Evolutionary conservation across 2,329 filamentous ascomycete genomes (phyloP), one percentile per base, ranked within the genome.

Genomic region (Diaporthe helianthi): DNA sequence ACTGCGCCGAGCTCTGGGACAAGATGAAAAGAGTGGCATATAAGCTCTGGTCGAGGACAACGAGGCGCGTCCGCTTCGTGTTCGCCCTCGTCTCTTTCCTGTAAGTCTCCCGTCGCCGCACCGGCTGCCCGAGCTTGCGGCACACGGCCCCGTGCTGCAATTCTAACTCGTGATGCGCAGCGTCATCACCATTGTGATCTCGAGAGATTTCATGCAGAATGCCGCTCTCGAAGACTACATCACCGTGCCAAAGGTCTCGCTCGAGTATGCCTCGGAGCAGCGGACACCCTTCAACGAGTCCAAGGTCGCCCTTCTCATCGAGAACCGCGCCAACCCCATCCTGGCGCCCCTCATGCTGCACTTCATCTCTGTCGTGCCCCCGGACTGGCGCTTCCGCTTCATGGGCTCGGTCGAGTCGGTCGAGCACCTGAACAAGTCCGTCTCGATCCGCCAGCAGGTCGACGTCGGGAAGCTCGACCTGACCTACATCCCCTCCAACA

Each of bases 361-460:
- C 76, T 85, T 86, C 81, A 82, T 84, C 41, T 77, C 81, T 4
- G 83, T 86, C 26, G 82, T 86, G 1, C 85, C 85, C 2, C 82
- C 83, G 8, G 85, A 87, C 74, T 87, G 85, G 85, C 82, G 81
- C 53, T 86, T 87, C 75, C 74, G 84, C 71, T 86, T 87, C 74
- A 80, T 87, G 71, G 85, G 85, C 64, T 83, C 84, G 38, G 79
- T 81, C 41, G 77, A 81, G 72, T 69, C 70, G 1, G 70, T 71
- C 67, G 67, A 71, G 63, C 58, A 54, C 70, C 52, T 70, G 51
- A 70, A 70, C 58, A 68, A 70, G 58, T 81, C 82, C 68, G 81
- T 80, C 65, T 81, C 84, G 29, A 82, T 84, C 60, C 81, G 83
- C 73, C 80, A 84, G 71, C 84, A 86, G 73, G 80, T 84, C 73